phyloP scores from a whole-genome alignment of 169 alveolate genomes.

The Plasmodium ovale region DNA sequence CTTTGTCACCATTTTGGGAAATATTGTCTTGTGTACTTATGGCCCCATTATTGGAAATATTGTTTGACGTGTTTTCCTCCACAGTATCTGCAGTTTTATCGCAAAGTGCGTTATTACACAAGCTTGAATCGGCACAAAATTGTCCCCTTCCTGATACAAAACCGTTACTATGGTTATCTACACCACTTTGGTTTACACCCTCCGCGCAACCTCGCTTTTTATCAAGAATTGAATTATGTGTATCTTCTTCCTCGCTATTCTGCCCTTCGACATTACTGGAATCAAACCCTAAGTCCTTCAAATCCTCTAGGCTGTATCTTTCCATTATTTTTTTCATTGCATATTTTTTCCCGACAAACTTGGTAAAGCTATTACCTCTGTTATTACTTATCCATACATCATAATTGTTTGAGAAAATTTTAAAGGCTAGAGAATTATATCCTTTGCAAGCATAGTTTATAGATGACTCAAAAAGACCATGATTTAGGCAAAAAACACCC shows the following conservation, averaged over 20 bases:
- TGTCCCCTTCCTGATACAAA: background rate
- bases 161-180: background rate
- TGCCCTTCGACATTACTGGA: background rate
- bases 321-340: constrained; percentile 47
- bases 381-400: constrained; percentile 60
- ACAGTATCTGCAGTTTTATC: background rate
- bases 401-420: constrained; percentile 40
- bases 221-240: background rate
- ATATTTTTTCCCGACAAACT: constrained; percentile 44
- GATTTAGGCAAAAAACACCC: constrained; percentile 58
- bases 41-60: too few relatives aligned
- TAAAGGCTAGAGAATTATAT: constrained; percentile 30
- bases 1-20: too few relatives aligned
- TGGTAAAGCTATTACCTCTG: constrained; percentile 49
- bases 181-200: background rate
- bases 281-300: constrained; percentile 30
- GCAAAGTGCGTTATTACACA: too few relatives aligned
- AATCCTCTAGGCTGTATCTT: constrained; percentile 25
- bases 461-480: constrained; percentile 48
- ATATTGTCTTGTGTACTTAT: too few relatives aligned
- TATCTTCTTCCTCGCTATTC: background rate
- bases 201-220: background rate
- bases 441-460: constrained; percentile 27
- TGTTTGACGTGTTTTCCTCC: background rate
- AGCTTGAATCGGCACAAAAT: too few relatives aligned